phyloP scores from a whole-genome alignment of 257 asterid species.

The Nicotiana obtusifolia region DNA sequence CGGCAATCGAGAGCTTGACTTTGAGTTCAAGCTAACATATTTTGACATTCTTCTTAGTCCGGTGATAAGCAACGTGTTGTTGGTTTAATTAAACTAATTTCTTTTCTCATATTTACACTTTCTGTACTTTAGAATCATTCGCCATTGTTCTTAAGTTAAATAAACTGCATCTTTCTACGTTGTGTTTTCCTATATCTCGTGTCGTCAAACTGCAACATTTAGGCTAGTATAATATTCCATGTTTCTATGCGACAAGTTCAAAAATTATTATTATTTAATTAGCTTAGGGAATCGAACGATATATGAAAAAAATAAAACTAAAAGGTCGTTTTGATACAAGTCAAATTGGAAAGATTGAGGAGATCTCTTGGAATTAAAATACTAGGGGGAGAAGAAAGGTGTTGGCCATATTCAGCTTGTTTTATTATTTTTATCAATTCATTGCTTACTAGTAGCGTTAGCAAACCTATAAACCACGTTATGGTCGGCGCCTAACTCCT shows the following conservation, averaged over 20 bases:
- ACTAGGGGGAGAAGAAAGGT: not conserved
- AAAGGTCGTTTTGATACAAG: not conserved
- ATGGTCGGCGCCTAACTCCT: not conserved
- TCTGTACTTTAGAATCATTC: not conserved
- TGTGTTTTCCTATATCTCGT: not conserved
- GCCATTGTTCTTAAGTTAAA: not conserved
- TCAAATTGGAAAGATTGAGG: slow-evolving; percentile 5
- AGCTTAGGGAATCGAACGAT: not conserved
- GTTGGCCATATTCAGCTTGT: not conserved
- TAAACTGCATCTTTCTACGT: not conserved
- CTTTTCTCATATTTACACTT: not conserved
- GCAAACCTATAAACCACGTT: not conserved
- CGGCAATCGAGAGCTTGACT: not conserved
- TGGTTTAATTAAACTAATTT: not conserved
- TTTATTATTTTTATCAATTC: not conserved
- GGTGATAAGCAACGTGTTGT: not conserved
- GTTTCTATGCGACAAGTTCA: not conserved
- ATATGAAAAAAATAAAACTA: not conserved
- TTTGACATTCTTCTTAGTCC: not conserved
- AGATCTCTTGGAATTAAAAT: slow-evolving; percentile 1
- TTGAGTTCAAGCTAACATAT: not conserved
- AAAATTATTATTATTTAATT: not conserved
- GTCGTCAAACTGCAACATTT: not conserved
- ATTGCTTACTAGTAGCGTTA: not conserved
- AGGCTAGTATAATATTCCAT: not conserved